These are phyloP conservation scores for Cladosporium sp. DNA, from an alignment of 2,329 filamentous ascomycete species.

Conservation along the genomic window DNA sequence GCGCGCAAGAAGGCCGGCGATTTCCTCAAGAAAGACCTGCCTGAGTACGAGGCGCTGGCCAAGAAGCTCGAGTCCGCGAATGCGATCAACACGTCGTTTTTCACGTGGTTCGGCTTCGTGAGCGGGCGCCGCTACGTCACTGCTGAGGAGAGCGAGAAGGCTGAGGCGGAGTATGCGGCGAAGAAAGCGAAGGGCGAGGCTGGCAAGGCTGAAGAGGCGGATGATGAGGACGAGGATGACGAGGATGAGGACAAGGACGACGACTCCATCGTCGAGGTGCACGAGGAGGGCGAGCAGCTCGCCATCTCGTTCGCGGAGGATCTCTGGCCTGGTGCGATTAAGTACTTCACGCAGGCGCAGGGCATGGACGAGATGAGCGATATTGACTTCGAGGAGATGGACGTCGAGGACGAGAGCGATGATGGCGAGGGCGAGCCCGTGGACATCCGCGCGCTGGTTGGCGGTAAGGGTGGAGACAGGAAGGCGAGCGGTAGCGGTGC, in stretches of 20 bases:
- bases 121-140: slow-evolving; percentile 61
- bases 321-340: slow-evolving; percentile 81
- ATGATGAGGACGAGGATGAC: slow-evolving; percentile 52
- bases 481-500: slow-evolving; percentile 30
- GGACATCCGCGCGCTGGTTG: slow-evolving; percentile 43
- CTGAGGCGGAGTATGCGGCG: slow-evolving; percentile 58
- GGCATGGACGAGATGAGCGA: slow-evolving; percentile 67
- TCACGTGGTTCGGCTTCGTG: slow-evolving; percentile 79
- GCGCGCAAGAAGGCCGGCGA: slow-evolving; percentile 52
- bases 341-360: slow-evolving; percentile 75
- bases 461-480: slow-evolving; percentile 40
- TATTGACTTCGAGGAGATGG: slow-evolving; percentile 61
- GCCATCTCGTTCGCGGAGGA: slow-evolving; percentile 81
- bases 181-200: slow-evolving; percentile 45
- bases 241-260: slow-evolving; percentile 60
- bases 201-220: slow-evolving; percentile 41
- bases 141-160: slow-evolving; percentile 66
- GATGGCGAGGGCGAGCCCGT: slow-evolving; percentile 46
- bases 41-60: slow-evolving; percentile 52
- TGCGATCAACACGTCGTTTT: slow-evolving; percentile 64
- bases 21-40: slow-evolving; percentile 42
- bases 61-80: slow-evolving; percentile 47
- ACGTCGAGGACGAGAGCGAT: slow-evolving; percentile 50
- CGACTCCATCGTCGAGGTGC: slow-evolving; percentile 73
- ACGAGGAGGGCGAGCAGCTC: slow-evolving; percentile 80